Base-by-base conservation (phyloP, 2,329 filamentous ascomycete genomes). In the Hypoxylon sp. region DNA sequence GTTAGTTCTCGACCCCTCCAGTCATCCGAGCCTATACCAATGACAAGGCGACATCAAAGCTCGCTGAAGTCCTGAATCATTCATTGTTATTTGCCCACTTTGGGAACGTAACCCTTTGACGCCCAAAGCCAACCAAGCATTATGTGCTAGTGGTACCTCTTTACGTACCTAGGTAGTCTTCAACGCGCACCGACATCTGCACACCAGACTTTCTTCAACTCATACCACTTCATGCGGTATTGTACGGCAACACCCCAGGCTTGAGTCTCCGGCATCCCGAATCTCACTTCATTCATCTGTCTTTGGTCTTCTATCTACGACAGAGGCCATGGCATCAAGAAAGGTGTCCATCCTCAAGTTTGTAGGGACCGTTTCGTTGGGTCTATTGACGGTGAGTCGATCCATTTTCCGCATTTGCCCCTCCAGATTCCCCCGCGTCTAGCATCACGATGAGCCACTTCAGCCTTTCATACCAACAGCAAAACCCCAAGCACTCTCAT, bases 311-410 rank as follows among this genome's bases (percentile, higher is more conserved):
- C 55, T 50, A 63, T 62, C 44, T 69, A 60, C 39, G 8, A 61
- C 64, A 66, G 76, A 62, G 60, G 84, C 78, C 80, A 92, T 94
- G 88, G 85, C 88, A 74, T 88, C 87, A 75, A 89, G 86, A 75
- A 89, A 90, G 77, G 85, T 97, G 77, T 90, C 93, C 62, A 83
- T 92, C 80, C 89, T 92, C 83, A 98, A 98, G 84, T 97, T 98
- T 80, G 92, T 98, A 74, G 95, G 95, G 77, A 97, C 94, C 57
- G 88, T 97, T 73, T 95, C 92, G 75, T 87, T 98, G 64, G 95
- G 95, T 71, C 87, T 98, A 63, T 83, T 97, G 80, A 97, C 94
- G 66, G 94, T 97, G 88, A 76, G 91, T 74, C 33, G 37, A 54
- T 47, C 35, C 66, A 35, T 59, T 39, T 52, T 57, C 47, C 58